A percentile compares a stretch with the other conserved stretches of the same genome.
Conservation (phyloP, 441 rosid species). For the Euphorbia corollata region DNA sequence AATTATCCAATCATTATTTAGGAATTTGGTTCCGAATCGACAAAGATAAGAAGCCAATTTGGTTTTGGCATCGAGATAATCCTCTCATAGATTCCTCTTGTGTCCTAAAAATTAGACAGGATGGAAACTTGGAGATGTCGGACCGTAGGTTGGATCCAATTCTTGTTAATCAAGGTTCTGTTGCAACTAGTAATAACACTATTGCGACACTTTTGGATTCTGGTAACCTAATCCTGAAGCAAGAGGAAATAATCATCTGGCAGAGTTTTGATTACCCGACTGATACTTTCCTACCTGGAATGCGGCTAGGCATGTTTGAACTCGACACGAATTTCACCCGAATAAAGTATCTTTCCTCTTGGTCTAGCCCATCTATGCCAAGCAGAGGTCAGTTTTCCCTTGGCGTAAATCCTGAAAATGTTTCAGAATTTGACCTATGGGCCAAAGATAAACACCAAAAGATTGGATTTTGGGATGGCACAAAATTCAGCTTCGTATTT, state of each 20-base stretch:
- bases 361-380: not conserved
- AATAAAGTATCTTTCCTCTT: not conserved
- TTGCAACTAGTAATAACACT: not conserved
- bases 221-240: constrained; percentile 6
- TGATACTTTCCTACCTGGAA: constrained; percentile 7
- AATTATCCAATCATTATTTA: not conserved
- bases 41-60: not conserved
- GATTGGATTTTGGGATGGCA: constrained; percentile 11
- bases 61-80: constrained; percentile 1
- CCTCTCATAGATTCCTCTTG: constrained; percentile 1
- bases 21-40: constrained; percentile 12
- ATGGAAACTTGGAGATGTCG: constrained; percentile 5
- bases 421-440: not conserved
- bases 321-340: not conserved
- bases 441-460: not conserved
- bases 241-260: not conserved
- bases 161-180: not conserved
- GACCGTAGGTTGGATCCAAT: not conserved
- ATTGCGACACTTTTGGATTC: constrained; percentile 4
- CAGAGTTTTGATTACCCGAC: constrained; percentile 2
- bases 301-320: not conserved
- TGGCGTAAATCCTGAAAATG: not conserved
- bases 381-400: not conserved
- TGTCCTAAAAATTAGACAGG: not conserved
- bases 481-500: not conserved